Base-by-base conservation (phyloP, 176 grass and related monocot genomes). In the Carex kokanica region DNA sequence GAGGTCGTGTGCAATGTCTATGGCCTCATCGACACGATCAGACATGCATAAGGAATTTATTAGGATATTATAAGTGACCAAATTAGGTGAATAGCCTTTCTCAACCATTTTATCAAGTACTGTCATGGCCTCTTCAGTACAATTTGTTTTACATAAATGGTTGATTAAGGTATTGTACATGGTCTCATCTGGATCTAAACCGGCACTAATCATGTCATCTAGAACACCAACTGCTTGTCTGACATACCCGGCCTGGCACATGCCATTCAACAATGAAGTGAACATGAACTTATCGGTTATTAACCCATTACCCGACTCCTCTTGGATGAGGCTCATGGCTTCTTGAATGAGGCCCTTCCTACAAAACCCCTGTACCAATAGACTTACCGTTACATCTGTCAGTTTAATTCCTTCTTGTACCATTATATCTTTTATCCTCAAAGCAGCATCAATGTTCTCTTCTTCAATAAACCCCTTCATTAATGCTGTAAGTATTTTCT, bases 381-480 rank as follows among this genome's bases (percentile, higher is more conserved):
- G 69, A 88, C 86, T 94, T 12, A 98, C 87, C 2, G 90, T 91
- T 52, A 91, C 78, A 69, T 79, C 91, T 0, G 92, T 89, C 0
- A 84, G 87, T 1, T 57, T 85, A 66, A 88, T 91, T 56, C 89
- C 90, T 51, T 78, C 62, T 78, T 91, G 90, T 73, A 83, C 10
- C 90, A 94, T 94, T 78, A 78, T 92, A 2, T 71, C 59, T 69
- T 92, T 94, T 61, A 97, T 86, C 69, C 87, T 84, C 51, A 97
- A 72, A 15, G 92, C 94, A 7, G 85, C 86, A 45, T 93, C 79
- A 16, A 94, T 90, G 57, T 90, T 98, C 49, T 88, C 95, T 65
- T 91, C 88, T 80, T 98, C 88, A 67, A 94, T 75, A 87, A 93
- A 98, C 1, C 95, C 95, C 83, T 94, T 85, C 88, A 98, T 93